Base-by-base conservation (phyloP, 2,329 filamentous ascomycete genomes). In the Talaromyces piceae region DNA sequence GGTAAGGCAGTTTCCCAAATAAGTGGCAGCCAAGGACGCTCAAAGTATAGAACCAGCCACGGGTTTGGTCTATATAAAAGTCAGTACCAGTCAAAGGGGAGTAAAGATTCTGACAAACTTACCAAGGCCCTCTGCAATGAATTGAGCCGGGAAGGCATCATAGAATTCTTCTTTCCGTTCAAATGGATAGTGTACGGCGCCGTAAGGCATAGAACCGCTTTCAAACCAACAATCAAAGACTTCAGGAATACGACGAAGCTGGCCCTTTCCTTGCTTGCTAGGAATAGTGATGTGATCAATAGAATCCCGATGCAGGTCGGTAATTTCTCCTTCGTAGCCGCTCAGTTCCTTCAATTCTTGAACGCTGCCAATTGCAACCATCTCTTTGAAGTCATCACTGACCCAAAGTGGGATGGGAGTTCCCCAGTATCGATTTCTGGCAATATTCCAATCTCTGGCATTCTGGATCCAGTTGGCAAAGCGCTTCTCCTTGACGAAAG, bases 221-320 rank as follows among this genome's bases (percentile, higher is more conserved):
- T 96, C 91, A 57, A 95, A 95, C 90, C 91, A 96, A 66, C 91
- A 96, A 71, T 96, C 91, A 61, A 96, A 95, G 4, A 96, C 88
- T 66, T 95, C 90, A 47, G 89, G 84, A 8, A 93, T 79, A 59
- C 91, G 84, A 61, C 79, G 84, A 56, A 96, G 74, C n/a, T 79
- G 77, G 18, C 90, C 91, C 64, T 91, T 95, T 59, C 91, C 91
- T 71, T 85, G 79, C 69, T 88, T 87, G 66, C 88, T 94, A 1
- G 91, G 91, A 57, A 97, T 96, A 41, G 90, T 95, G 67, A 97
- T 95, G 59, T 89, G 77, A 63, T 97, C 91, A 57, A 97, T 86
- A 69, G 91, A 91, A 69, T 96, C 89, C 48, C 91, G 85, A 68
- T 97, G 91, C 27, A 97, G 78, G 63, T 97, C 91, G 11, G 79